Conservation (phyloP, 352 stramenopile genomes). For the Phytopythium helicoides region DNA sequence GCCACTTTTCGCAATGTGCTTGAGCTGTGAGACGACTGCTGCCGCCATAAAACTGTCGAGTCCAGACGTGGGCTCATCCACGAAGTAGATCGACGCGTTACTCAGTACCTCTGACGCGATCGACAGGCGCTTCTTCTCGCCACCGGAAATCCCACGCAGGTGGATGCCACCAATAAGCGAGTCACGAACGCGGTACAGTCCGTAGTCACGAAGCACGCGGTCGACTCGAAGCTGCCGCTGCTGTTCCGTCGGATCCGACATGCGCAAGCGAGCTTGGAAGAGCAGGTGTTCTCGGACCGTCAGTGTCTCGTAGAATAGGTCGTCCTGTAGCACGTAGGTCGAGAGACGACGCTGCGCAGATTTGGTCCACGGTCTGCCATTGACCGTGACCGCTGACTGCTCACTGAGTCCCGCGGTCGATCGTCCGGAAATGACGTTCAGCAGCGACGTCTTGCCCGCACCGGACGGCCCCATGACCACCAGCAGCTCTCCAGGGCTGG, state of each 20-base stretch:
- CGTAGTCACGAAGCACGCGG: slow-evolving; percentile 41
- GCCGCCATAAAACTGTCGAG: slow-evolving; percentile 52
- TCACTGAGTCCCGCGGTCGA: slow-evolving; percentile 18
- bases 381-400: slow-evolving; percentile 46
- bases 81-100: slow-evolving; percentile 66
- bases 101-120: slow-evolving; percentile 77
- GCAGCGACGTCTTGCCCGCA: slow-evolving; percentile 89
- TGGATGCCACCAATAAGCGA: slow-evolving; percentile 39
- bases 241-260: slow-evolving; percentile 6
- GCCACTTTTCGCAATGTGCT: slow-evolving; percentile 61
- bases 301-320: slow-evolving; percentile 84
- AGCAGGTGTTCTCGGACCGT: slow-evolving; percentile 87
- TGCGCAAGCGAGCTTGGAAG: slow-evolving; percentile 77
- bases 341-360: slow-evolving; percentile 13
- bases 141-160: slow-evolving; percentile 56
- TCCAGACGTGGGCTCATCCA: slow-evolving; percentile 77
- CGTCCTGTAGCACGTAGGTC: slow-evolving; percentile 85
- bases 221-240: slow-evolving; percentile 27
- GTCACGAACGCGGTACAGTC: slow-evolving; percentile 34
- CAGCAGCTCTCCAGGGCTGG: slow-evolving; percentile 43
- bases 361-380: slow-evolving; percentile 36
- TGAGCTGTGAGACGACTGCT: slow-evolving; percentile 33
- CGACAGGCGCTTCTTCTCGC: slow-evolving; percentile 78
- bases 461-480: slow-evolving; percentile 68
- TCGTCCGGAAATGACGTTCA: slow-evolving; percentile 90